Evolutionary conservation across 257 asterid genomes (phyloP).

Genomic region (Penstemon davidsonii): DNA sequence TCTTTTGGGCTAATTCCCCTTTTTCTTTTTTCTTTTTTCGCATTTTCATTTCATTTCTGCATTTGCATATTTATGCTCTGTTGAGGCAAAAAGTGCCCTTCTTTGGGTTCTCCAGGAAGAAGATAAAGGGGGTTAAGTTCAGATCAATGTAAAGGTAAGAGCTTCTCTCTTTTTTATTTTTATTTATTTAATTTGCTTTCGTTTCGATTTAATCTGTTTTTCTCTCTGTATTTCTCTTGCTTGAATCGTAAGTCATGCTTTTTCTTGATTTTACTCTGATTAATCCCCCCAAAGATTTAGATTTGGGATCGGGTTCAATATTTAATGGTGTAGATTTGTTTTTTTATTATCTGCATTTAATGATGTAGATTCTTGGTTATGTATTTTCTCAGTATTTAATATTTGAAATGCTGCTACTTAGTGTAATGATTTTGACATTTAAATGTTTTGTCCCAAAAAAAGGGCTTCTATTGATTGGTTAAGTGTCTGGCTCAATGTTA

Average conservation of each 20-base stretch:
- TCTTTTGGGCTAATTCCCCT: slow-evolving; percentile 29
- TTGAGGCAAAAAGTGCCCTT: slow-evolving; percentile 41
- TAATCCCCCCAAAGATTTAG: slow-evolving; percentile 1
- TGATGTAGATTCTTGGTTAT: slow-evolving; percentile 23
- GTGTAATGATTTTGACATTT: slow-evolving; percentile 25
- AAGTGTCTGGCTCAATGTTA: background rate
- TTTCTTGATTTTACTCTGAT: slow-evolving; percentile 24
- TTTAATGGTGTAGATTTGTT: background rate
- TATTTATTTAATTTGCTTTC: background rate
- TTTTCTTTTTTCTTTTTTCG: slow-evolving; percentile 27
- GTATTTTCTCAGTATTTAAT: background rate
- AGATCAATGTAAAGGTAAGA: slow-evolving; percentile 46
- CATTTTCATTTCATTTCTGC: slow-evolving; percentile 42
- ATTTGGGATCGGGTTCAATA: slow-evolving; percentile 27
- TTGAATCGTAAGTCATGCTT: slow-evolving; percentile 33
- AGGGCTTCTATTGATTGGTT: slow-evolving; percentile 23
- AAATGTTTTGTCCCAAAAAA: slow-evolving; percentile 13
- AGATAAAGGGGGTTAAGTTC: slow-evolving; percentile 53
- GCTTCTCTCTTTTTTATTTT: slow-evolving; percentile 28
- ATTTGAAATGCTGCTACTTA: slow-evolving; percentile 20
- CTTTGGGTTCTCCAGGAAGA: slow-evolving; percentile 60
- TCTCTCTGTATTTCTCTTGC: slow-evolving; percentile 18
- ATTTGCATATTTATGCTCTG: slow-evolving; percentile 60
- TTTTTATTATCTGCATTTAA: background rate
- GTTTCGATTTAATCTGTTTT: slow-evolving; percentile 14